Base-by-base conservation (phyloP, 2,329 filamentous ascomycete genomes). In the Aspergillus ustus region DNA sequence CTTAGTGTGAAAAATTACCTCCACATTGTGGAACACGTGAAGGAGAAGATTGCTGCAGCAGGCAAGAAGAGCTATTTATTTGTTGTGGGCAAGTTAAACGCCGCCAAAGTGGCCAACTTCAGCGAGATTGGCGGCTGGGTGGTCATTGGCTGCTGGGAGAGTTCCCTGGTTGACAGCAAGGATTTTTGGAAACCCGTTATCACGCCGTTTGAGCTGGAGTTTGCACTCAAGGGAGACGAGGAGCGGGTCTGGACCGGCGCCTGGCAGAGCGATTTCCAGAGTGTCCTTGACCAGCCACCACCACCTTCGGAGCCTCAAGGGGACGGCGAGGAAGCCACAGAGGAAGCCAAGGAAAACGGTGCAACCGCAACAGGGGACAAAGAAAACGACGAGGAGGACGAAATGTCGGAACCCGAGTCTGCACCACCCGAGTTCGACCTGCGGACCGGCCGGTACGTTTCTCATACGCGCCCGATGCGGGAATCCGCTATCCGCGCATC, bases 81-180 rank as follows among this genome's bases (percentile, higher is more conserved):
- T 52, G 95, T 99, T 2, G 95, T 99, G 0, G 95, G 95, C 62
- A 98, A 98, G 76, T 83, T 99, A 28, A 99, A 98, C 72, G 89
- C 93, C 0, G 94, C 93, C 43, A 99, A 99, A 76, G 84, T 99
- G 22, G 95, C 95, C 52, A 99, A 99, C 77, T 99, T 99, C 78
- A 87, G 90, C 61, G 95, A 99, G 76, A 87, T 99, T 5, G 94
- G 93, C 48, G 94, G 93, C 17, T 99, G 95, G 95, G 93, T 98
- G 0, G 93, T 98, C 0, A 91, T 99, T 9, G 94, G 95, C 2
- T 99, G 95, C 78, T 99, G 95, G 95, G 95, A 99, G 79, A 97
- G 93, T 75, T 92, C 91, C 62, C 80, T 98, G 54, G 87, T 99
- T 4, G 94, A 97, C 69, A 92, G 93, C 66, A 90, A 91, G 61